Evolutionary conservation across 208 protist genomes (phyloP).

Genomic region (Willaertia magna): DNA sequence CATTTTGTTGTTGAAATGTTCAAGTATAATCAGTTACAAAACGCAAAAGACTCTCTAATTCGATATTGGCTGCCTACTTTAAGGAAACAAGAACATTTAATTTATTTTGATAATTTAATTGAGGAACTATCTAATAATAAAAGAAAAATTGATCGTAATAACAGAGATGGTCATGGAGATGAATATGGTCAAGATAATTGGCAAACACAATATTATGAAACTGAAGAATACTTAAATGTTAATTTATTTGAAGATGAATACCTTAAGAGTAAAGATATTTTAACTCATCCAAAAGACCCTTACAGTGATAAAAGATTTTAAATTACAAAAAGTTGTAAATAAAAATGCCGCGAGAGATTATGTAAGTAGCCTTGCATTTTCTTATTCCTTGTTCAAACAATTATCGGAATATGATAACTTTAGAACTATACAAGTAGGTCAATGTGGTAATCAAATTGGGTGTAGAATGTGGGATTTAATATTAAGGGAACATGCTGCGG

Average conservation of each 20-base stretch:
- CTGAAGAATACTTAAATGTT: neutral
- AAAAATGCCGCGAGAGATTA: neutral
- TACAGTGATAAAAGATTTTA: neutral
- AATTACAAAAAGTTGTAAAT: neutral
- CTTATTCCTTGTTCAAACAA: too few species aligned
- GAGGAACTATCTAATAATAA: neutral
- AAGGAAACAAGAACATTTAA: neutral
- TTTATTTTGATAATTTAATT: neutral
- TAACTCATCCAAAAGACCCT: neutral
- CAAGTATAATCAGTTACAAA: neutral
- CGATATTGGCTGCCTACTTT: neutral
- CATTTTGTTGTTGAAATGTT: slow-evolving; percentile 41
- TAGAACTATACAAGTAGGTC: slow-evolving; percentile 67
- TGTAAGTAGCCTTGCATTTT: neutral
- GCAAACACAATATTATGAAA: neutral
- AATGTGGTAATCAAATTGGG: slow-evolving; percentile 85
- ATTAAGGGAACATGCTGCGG: slow-evolving; percentile 72
- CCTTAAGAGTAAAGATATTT: neutral
- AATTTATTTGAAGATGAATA: neutral
- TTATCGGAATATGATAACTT: neutral
- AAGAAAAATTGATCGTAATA: neutral
- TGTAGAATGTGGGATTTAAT: slow-evolving; percentile 84
- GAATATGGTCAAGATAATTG: neutral
- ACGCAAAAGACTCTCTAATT: neutral
- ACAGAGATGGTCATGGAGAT: neutral